These are phyloP conservation scores for Pittosporum tobira DNA, from an alignment of 129 eudicot genomes.

Conservation along the genomic window DNA sequence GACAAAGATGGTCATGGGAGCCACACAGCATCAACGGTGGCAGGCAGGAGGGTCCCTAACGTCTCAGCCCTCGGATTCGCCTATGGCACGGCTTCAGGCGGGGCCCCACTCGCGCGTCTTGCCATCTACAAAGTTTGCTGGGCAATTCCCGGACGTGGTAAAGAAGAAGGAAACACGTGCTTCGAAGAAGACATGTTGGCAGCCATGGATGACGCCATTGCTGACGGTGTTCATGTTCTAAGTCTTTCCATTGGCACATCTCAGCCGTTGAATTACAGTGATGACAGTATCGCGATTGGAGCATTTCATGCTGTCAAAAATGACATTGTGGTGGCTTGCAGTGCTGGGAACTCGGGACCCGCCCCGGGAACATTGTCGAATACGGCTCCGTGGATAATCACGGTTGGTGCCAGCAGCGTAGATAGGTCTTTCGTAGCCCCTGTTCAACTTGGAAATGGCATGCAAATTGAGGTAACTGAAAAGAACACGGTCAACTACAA, in stretches of 20 bases:
- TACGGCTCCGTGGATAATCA: constrained; percentile 16
- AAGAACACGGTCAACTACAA: neutral
- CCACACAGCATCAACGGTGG: constrained; percentile 19
- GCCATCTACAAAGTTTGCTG: constrained; percentile 92
- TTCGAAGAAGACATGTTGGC: constrained; percentile 77
- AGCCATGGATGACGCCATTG: constrained; percentile 83
- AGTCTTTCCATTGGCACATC: constrained; percentile 67
- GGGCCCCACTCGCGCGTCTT: constrained; percentile 71
- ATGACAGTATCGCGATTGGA: neutral
- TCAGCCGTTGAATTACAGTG: constrained; percentile 20
- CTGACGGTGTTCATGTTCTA: constrained; percentile 74
- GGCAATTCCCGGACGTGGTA: constrained; percentile 60
- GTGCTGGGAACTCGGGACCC: neutral
- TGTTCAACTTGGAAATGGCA: constrained; percentile 21
- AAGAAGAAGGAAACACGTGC: constrained; percentile 73
- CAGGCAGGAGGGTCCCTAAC: constrained; percentile 51
- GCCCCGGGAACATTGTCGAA: neutral
- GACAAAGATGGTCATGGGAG: constrained; percentile 1
- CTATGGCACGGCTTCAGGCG: constrained; percentile 82
- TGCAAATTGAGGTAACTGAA: constrained; percentile 16
- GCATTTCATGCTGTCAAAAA: constrained; percentile 1
- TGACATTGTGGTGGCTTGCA: neutral
- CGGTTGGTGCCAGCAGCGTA: constrained; percentile 29
- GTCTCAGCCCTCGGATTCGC: constrained; percentile 63
- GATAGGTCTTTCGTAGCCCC: constrained; percentile 22